Evolutionary conservation across 192 early-diverging fungal genomes (phyloP), one percentile per base, ranked within the genome.

Genomic region (Coemansia sp.): DNA sequence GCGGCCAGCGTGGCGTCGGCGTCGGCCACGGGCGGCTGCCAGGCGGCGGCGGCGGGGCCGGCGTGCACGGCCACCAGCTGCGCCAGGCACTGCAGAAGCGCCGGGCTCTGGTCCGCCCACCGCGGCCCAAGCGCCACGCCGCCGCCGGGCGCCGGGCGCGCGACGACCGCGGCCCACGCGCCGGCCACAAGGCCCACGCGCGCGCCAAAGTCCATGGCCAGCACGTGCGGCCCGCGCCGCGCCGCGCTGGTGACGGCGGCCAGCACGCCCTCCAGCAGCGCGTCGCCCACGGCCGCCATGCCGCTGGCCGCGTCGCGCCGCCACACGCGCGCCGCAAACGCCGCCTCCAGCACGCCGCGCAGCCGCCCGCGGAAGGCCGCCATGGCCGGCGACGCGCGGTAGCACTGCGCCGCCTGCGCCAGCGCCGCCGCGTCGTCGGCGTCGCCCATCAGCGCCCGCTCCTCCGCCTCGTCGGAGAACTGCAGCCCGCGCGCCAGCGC

Each of bases 21-120:
- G 3, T 65, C 70, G 12, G 35, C 66, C 0, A 41, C 8, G 3
- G 77, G 59, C 47, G 31, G 37, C 35, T 70, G 65, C 76, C 76
- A 79, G 26, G 8, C 20, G 21, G 26, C 23, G 0, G 45, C 5
- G n/a, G n/a, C 18, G 55, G 48, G 2, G 68, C 45, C 45, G 6
- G 68, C 23, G 18, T 58, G 57, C 33, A 81, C 72, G 0, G 66
- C 50, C 2, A 71, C 68, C 39, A 81, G 73, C 64, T 81, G 78
- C 11, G 69, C 55, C 6, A 81, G 59, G 66, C 63, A 60, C 60
- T 66, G 69, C 35, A 81, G 62, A 61, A 81, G 65, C 34, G 64
- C 38, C 12, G 78, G 78, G 57, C 78, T 72, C 39, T 69, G 78
- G 60, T 81, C 78, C 4, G 69, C 47, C 78, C 78, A 81, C 23